A percentile compares a stretch with the other conserved stretches of the same genome.
These are phyloP conservation scores for Arthrobotrys entomopaga DNA, from an alignment of 2,329 filamentous ascomycete species.

Conservation along the genomic window DNA sequence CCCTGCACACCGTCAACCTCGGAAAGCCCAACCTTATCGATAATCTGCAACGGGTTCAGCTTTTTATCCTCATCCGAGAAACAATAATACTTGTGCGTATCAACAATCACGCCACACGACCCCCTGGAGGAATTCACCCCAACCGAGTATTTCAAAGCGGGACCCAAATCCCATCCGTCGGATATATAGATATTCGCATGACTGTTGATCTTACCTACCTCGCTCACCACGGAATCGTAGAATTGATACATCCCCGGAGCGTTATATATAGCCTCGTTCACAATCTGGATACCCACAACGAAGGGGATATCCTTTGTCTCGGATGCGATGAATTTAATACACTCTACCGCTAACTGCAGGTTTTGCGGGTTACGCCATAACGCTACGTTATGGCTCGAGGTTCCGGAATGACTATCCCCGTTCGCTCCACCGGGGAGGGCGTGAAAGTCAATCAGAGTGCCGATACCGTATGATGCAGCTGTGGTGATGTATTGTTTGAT, in stretches of 20 bases:
- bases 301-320: conserved; percentile 64
- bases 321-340: conserved; percentile 66
- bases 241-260: conserved; percentile 68
- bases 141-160: conserved; percentile 64
- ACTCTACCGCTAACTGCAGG: conserved; percentile 65
- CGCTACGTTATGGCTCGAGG: conserved; percentile 66
- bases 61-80: conserved; percentile 68
- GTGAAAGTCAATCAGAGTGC: conserved; percentile 70
- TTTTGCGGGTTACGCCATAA: conserved; percentile 66
- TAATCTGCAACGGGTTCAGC: conserved; percentile 67
- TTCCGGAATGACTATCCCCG: conserved; percentile 68
- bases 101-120: conserved; percentile 66
- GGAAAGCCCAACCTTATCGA: conserved; percentile 62
- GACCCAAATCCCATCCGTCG: conserved; percentile 68
- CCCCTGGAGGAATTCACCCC: conserved; percentile 62
- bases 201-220: conserved; percentile 65
- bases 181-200: conserved; percentile 69
- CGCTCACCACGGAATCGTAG: conserved; percentile 67
- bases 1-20: conserved; percentile 61
- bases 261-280: conserved; percentile 68
- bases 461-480: conserved; percentile 66
- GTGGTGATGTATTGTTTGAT: conserved; percentile 66
- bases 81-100: conserved; percentile 71
- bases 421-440: conserved; percentile 71
- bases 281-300: conserved; percentile 69